phyloP scores from a whole-genome alignment of 345 rosid genomes.

The Sisymbrium irio region DNA sequence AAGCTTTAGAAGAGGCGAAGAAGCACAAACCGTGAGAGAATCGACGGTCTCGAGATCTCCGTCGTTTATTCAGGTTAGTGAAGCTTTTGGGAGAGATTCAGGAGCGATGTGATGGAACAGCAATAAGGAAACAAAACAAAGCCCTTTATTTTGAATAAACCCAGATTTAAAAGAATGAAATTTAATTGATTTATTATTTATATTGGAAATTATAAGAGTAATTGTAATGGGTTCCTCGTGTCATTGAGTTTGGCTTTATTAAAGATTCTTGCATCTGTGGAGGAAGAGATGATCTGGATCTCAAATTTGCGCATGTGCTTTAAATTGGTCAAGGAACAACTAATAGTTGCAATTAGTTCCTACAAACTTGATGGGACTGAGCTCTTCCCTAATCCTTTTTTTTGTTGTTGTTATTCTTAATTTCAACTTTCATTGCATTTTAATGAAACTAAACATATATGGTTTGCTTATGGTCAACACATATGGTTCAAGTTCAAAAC shows the following conservation, averaged over 20 bases:
- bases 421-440: no score
- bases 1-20: neutral
- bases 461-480: no score
- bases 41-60: slow-evolving; percentile 25
- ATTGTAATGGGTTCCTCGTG: neutral
- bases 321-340: no score
- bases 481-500: neutral
- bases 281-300: slow-evolving; percentile 13
- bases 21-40: slow-evolving; percentile 15
- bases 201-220: neutral
- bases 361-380: neutral
- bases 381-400: neutral
- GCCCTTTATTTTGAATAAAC: neutral
- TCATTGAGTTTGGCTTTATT: neutral
- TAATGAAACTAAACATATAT: no score
- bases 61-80: neutral
- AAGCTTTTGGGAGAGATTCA: slow-evolving; percentile 1
- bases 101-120: neutral
- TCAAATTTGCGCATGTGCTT: neutral
- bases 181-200: neutral
- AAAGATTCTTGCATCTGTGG: neutral
- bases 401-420: no score
- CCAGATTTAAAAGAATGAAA: slow-evolving; percentile 13
- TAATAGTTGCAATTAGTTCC: neutral
- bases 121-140: slow-evolving; percentile 19